Percentiles rank a stretch among this genome's conserved stretches.
phyloP scores from a whole-genome alignment of 2,329 filamentous ascomycete genomes.

The Polytolypa hystricis region DNA sequence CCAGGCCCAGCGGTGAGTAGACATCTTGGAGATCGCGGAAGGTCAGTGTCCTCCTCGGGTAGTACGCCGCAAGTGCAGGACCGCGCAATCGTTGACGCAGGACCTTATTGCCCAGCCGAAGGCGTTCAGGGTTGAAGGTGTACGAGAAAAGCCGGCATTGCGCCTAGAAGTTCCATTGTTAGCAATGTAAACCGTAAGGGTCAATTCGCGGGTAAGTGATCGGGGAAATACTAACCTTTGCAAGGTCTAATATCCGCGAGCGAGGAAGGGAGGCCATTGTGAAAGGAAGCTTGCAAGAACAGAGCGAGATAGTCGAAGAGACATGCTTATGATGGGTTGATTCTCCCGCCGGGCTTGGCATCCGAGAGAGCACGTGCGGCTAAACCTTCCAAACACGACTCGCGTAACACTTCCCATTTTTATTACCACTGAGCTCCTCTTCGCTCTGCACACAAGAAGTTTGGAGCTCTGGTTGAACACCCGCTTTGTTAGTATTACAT shows the following conservation, averaged over 20 bases:
- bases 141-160: slow-evolving; percentile 89
- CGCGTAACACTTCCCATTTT: too few species aligned
- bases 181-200: too few species aligned
- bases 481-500: too few species aligned
- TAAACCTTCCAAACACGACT: too few species aligned
- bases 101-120: slow-evolving; percentile 83
- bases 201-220: background rate
- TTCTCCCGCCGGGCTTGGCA: too few species aligned
- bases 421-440: too few species aligned
- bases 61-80: slow-evolving; percentile 75
- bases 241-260: slow-evolving; percentile 52
- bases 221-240: slow-evolving; percentile 51
- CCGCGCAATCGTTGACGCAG: slow-evolving; percentile 79
- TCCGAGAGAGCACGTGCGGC: too few species aligned
- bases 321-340: too few species aligned
- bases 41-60: slow-evolving; percentile 63
- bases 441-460: too few species aligned
- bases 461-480: too few species aligned
- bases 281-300: too few species aligned
- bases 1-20: slow-evolving; percentile 53
- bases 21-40: slow-evolving; percentile 62
- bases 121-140: slow-evolving; percentile 73
- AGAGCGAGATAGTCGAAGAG: too few species aligned
- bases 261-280: slow-evolving; percentile 43
- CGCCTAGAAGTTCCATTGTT: slow-evolving; percentile 40